Evolutionary conservation across 176 grass and related monocot genomes (phyloP).

Genomic region (Carex myosuroides): DNA sequence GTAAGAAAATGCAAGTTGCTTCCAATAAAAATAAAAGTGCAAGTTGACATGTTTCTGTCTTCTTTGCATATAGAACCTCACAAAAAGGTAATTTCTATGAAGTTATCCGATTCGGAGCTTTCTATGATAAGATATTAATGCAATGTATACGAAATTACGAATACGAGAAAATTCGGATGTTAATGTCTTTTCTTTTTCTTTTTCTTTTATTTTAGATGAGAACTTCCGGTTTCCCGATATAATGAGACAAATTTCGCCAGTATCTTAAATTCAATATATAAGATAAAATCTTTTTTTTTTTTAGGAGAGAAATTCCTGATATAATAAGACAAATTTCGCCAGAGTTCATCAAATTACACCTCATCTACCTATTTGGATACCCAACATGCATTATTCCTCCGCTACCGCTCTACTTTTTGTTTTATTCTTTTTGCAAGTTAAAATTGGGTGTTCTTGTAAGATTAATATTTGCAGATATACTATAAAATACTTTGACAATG

Average conservation of each 20-base stretch:
- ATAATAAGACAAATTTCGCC: not conserved
- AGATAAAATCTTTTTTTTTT: too few species aligned
- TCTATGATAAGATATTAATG: not conserved
- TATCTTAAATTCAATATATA: too few species aligned
- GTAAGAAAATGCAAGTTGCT: not conserved
- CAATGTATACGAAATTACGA: not conserved
- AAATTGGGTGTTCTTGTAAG: not conserved
- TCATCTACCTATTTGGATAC: not conserved
- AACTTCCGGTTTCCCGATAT: not conserved
- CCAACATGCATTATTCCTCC: not conserved
- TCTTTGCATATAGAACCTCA: not conserved
- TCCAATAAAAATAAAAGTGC: not conserved
- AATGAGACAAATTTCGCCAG: not conserved
- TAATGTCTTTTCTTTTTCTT: too few species aligned
- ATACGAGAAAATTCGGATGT: not conserved
- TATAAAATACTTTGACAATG: not conserved
- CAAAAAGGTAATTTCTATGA: not conserved
- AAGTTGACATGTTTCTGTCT: constrained; percentile 1
- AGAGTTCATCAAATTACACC: not conserved
- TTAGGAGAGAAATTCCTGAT: not conserved
- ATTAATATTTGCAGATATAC: not conserved
- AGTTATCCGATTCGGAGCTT: not conserved
- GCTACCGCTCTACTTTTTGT: not conserved
- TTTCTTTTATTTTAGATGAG: too few species aligned
- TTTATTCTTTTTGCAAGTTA: not conserved